Evolutionary conservation across 805 yeast genomes (phyloP), one percentile per base, ranked within the genome.

Genomic region (Candida koratica): DNA sequence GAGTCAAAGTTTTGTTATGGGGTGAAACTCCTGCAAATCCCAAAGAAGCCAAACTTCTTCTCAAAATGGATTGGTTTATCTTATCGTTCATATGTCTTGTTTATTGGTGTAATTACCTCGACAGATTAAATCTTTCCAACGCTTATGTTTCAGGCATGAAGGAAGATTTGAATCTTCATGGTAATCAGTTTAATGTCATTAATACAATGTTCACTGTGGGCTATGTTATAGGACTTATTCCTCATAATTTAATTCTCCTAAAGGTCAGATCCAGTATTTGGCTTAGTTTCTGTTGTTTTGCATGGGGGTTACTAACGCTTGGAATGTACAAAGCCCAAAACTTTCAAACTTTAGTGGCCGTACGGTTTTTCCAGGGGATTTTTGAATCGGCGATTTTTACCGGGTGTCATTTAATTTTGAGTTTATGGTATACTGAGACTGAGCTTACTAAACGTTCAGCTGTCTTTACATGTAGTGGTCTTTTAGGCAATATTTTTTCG

Each of bases 111-210:
- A 79, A 78, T 45, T 79, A 77, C 51, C 64, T 80, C 20, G 84
- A 79, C 53, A 64, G 79, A 33, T 32, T 47, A n/a, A 54, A 54
- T 33, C 45, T 54, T 16, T 30, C 52, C 12, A 52, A 51, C 29
- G 84, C 85, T 2, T 79, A 79, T 49, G 80, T 78, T n/a, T 67
- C 77, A 8, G 85, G 85, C 7, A 75, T 80, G 83, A 68, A 75
- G 45, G 77, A 75, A 38, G 83, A 72, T 36, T 46, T 75, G 38
- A 45, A 57, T 3, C 60, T 76, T 64, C 27, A 49, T 26, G 77
- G 78, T 9, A 55, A 71, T 39, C 69, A 77, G 38, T 69, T 65
- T 43, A 76, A 77, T 48, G 42, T 71, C 26, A 61, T 77, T 35
- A 73, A 71, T 41, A 75, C 82, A 0, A 67, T 73, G 34, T 79